Evolutionary conservation across 163 green algal species (phyloP), one percentile per base, ranked within the genome.

Genomic region (Volvox carteri): DNA sequence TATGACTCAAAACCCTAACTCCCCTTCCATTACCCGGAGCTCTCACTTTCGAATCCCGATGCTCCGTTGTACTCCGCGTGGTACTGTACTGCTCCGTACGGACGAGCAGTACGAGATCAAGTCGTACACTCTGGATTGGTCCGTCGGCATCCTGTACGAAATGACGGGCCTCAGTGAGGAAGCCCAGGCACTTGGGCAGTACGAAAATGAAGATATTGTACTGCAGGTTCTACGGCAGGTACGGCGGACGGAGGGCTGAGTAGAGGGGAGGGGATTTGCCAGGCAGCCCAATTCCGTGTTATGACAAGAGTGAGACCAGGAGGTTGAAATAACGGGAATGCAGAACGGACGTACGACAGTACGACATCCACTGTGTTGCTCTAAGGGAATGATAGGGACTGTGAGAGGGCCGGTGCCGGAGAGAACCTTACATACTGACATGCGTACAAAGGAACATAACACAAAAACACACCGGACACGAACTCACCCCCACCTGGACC

Each of bases 101-200:
- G 62, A n/a, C n/a, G 35, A 76, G 44, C 85, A 90, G 85, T 90
- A 90, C 62, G 85, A 90, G 62, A 76, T 75, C 9, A 19, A 35
- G 16, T 73, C 60, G 21, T 90, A 90, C 85, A 39, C 75, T 14
- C 58, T 90, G 85, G 85, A 90, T 58, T 90, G 85, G 85, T 39
- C 16, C 4, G 85, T 90, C 28, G 75, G 60, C 39, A 74, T 90
- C 11, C 75, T 90, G 58, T 90, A 74, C 28, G 85, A 90, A 58
- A 79, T 90, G 85, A 39, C 25, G 21, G 85, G 85, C 0, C 60
- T 90, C 39, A 90, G 85, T 46, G 75, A 90, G 75, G 85, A 90
- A 58, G 85, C 85, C 19, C 75, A 90, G 58, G 85, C 85, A 48
- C 23, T 90, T 33, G 85, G 75, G 44, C 58, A 42, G 21, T 86